phyloP scores from a whole-genome alignment of 768 basidiomycete species.

The Tulasnella sp. region DNA sequence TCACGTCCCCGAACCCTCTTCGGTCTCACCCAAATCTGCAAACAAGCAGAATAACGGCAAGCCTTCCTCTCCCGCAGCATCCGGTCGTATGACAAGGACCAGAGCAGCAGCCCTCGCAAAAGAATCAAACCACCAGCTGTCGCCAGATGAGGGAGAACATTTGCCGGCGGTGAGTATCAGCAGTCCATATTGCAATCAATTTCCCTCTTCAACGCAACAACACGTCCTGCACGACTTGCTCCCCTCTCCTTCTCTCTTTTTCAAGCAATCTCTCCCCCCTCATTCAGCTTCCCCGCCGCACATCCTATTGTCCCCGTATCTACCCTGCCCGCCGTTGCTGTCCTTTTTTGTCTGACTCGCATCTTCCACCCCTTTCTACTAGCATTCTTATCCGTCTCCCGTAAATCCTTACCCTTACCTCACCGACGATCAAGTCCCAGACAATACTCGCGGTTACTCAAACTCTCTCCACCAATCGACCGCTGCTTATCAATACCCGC shows the following conservation, averaged over 20 bases:
- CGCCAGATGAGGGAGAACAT: neutral
- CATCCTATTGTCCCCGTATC: neutral
- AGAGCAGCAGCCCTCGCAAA: slow-evolving; percentile 19
- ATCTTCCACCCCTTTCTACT: slow-evolving; percentile 4
- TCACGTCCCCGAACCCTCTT: slow-evolving; percentile 9
- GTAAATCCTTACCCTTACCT: slow-evolving; percentile 1
- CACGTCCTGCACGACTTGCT: neutral
- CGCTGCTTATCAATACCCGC: slow-evolving; percentile 17
- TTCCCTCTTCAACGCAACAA: neutral
- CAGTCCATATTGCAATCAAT: slow-evolving; percentile 7
- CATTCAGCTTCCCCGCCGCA: neutral
- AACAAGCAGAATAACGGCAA: slow-evolving; percentile 3
- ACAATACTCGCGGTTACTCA: neutral
- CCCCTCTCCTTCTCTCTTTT: neutral
- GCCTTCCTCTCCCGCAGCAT: neutral
- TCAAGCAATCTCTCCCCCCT: neutral
- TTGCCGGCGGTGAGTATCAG: neutral
- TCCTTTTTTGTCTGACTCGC: slow-evolving; percentile 5
- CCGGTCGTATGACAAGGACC: neutral
- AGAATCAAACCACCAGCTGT: neutral
- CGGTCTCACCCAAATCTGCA: neutral
- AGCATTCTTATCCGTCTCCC: slow-evolving; percentile 4
- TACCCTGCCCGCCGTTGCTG: neutral
- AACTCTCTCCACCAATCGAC: slow-evolving; percentile 1
- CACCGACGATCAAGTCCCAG: neutral